Conservation (phyloP, 768 basidiomycete species). For the Phanerodontia chrysosporium region DNA sequence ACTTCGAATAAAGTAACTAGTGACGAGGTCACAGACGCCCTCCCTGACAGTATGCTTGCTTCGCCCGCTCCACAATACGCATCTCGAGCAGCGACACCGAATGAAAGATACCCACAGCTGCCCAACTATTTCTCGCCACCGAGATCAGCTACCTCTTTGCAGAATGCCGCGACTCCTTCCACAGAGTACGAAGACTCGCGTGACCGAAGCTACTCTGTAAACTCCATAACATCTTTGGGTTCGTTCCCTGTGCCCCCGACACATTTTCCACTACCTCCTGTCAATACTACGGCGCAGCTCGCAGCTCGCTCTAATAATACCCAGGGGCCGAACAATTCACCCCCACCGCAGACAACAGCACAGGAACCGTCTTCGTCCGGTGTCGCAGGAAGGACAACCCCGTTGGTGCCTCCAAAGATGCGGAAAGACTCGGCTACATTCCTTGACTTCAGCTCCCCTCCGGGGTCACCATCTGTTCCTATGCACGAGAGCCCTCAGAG, state of each 20-base stretch:
- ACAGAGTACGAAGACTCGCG: conserved; percentile 8
- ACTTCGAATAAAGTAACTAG: neutral
- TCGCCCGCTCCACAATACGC: conserved; percentile 1
- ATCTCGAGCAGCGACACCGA: neutral
- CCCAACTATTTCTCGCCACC: neutral
- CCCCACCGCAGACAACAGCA: neutral
- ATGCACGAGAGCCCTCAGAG: neutral
- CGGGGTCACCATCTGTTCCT: neutral
- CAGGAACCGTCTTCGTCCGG: neutral
- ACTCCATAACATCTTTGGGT: conserved; percentile 65
- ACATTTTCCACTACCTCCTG: conserved; percentile 62
- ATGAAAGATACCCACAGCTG: neutral
- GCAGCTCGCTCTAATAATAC: neutral
- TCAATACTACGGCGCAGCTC: conserved; percentile 13
- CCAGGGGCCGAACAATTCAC: neutral
- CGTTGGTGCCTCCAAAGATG: neutral
- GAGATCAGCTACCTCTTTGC: neutral
- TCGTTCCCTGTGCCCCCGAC: conserved; percentile 72
- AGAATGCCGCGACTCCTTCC: neutral
- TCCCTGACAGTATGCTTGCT: neutral
- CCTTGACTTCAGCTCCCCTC: conserved; percentile 4
- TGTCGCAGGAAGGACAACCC: neutral
- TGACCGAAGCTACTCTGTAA: conserved; percentile 27
- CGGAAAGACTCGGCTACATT: conserved; percentile 1
- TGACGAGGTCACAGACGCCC: neutral